Conservation (phyloP, 495 filamentous ascomycete genomes). For the Aspergillus saccharolyticus region DNA sequence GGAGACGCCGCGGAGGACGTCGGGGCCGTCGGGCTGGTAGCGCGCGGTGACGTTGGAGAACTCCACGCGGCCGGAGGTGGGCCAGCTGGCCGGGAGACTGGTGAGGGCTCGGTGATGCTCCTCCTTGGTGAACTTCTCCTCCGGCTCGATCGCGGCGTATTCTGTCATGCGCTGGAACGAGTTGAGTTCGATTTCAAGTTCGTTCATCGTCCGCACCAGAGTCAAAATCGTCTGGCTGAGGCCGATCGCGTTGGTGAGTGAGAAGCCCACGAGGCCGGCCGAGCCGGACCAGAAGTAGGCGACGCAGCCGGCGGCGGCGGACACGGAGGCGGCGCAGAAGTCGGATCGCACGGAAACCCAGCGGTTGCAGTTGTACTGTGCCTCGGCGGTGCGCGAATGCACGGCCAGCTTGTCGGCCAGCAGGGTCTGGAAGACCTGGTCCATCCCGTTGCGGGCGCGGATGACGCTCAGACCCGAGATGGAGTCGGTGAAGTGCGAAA, state of each 20-base stretch:
- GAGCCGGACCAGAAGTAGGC: constrained; percentile 37
- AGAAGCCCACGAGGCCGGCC: constrained; percentile 46
- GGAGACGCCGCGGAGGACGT: constrained; percentile 48
- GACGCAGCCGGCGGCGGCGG: constrained; percentile 40
- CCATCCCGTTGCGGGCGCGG: constrained; percentile 42
- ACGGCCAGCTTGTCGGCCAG: constrained; percentile 39
- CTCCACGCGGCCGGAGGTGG: constrained; percentile 41
- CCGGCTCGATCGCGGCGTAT: constrained; percentile 40
- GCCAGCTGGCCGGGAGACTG: constrained; percentile 40
- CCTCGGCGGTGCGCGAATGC: constrained; percentile 34
- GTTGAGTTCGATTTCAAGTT: constrained; percentile 47
- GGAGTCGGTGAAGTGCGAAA: constrained; percentile 47
- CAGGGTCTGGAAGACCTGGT: constrained; percentile 35
- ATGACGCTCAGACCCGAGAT: constrained; percentile 44
- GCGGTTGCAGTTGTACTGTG: constrained; percentile 46
- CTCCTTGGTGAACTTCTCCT: constrained; percentile 32
- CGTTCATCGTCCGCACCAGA: constrained; percentile 43
- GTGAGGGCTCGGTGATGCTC: constrained; percentile 26
- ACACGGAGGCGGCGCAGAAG: constrained; percentile 43
- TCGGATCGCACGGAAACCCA: constrained; percentile 47
- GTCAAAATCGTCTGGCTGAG: constrained; percentile 40
- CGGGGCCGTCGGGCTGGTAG: constrained; percentile 42
- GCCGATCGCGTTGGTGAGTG: constrained; percentile 45
- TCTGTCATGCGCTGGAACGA: constrained; percentile 46
- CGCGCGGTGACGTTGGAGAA: constrained; percentile 46